Evolutionary conservation across 2,329 filamentous ascomycete genomes (phyloP), one percentile per base, ranked within the genome.

Genomic region (Paecilomyces niveus): DNA sequence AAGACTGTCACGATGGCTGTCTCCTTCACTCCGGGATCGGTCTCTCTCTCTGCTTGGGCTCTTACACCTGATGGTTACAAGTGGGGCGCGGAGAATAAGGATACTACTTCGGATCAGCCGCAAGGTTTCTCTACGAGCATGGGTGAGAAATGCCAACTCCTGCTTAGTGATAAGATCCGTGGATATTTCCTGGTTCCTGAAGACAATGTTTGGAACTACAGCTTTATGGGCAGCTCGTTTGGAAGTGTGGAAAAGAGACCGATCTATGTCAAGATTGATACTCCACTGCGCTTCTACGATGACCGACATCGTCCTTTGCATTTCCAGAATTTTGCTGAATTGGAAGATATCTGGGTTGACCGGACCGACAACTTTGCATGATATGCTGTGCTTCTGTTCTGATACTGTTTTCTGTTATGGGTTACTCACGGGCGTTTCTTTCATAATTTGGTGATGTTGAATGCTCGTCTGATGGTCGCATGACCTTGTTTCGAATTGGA

Each of bases 181-280:
- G 95, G 94, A 29, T 97, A 92, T 80, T 99, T 99, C 85, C 79
- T 99, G 57, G 92, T 97, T 22, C 94, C 94, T 0, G 92, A 97
- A 70, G 88, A 88, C 57, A 87, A 87, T 62, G 83, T 89, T 61
- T 99, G 94, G 94, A 99, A 99, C 76, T 99, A 97, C 80, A 94
- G 89, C 74, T 99, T 99, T 81, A 91, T 97, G 87, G 94, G 94
- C 57, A 91, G 87, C 64, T 86, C 87, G 0, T 99, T 97, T 71
- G 86, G 88, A 13, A 86, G 87, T 49, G 83, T 96, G 63, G 92
- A 96, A 78, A 97, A 97, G 86, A 90, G 91, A 78, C 83, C 87
- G 3, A 84, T 97, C 51, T 89, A 92, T 67, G 92, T 97, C 67
- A 94, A 94, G 81, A 87, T 99, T 57, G 95, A 97, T 75, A 95